phyloP scores from a whole-genome alignment of 2,329 filamentous ascomycete genomes.

The Ophiostoma ulmi region DNA sequence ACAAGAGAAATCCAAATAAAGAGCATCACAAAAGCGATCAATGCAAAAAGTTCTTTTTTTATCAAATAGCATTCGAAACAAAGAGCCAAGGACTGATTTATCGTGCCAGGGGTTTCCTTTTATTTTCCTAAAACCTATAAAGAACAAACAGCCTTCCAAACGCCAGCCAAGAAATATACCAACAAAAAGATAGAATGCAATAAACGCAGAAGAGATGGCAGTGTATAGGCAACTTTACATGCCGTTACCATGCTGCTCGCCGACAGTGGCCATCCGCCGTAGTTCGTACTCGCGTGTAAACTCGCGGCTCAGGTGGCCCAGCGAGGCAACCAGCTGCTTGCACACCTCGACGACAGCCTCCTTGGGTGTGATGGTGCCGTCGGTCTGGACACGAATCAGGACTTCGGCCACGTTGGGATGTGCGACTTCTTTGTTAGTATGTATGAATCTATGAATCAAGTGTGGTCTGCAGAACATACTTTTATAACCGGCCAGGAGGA shows the following conservation, averaged over 20 bases:
- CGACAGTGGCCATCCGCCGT: slow-evolving; percentile 72
- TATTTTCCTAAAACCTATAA: not conserved
- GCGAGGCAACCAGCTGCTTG: slow-evolving; percentile 73
- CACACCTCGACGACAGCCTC: slow-evolving; percentile 78
- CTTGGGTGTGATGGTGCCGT: slow-evolving; percentile 81
- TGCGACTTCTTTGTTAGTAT: slow-evolving; percentile 38
- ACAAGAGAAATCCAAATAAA: not conserved
- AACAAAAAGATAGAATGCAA: not conserved
- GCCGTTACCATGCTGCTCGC: slow-evolving; percentile 43
- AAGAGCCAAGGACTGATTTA: not conserved
- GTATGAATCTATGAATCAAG: not conserved
- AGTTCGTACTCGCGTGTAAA: slow-evolving; percentile 91
- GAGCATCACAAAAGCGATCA: not conserved
- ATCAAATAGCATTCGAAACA: not conserved
- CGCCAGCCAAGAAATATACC: slow-evolving; percentile 8
- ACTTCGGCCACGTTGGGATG: slow-evolving; percentile 59
- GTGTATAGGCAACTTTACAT: not conserved
- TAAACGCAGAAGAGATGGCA: not conserved
- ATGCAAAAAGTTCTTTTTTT: not conserved
- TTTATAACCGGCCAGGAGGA: slow-evolving; percentile 90
- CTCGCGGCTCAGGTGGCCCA: slow-evolving; percentile 74
- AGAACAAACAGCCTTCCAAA: slow-evolving; percentile 4
- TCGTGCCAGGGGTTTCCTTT: not conserved
- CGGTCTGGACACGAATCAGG: slow-evolving; percentile 80
- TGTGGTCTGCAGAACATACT: slow-evolving; percentile 44